These are phyloP conservation scores for Globisporangium nagaii DNA, from an alignment of 352 stramenopile species.

Conservation along the genomic window DNA sequence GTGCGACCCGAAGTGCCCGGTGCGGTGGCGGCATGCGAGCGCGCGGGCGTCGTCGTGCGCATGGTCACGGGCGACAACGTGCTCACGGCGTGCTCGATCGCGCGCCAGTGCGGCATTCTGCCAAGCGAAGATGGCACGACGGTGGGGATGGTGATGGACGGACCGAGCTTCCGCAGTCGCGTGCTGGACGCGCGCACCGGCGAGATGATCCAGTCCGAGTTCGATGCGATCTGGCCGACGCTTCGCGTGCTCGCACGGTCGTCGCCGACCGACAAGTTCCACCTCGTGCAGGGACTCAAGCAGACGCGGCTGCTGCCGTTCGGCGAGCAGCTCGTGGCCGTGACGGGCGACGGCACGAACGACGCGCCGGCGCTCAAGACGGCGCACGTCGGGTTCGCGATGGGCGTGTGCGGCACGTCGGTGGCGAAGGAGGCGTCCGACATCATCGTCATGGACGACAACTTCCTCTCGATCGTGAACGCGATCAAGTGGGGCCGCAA, in stretches of 20 bases:
- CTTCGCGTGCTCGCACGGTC: constrained; percentile 90
- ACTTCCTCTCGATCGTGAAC: constrained; percentile 90
- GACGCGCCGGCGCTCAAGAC: constrained; percentile 89
- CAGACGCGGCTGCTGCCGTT: constrained; percentile 17
- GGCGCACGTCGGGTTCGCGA: constrained; percentile 88
- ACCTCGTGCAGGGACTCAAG: constrained; percentile 87
- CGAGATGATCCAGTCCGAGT: constrained; percentile 49
- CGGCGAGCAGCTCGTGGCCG: constrained; percentile 70
- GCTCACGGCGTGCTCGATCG: constrained; percentile 88
- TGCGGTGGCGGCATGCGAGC: constrained; percentile 88
- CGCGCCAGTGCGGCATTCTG: constrained; percentile 85
- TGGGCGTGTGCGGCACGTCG: constrained; percentile 79
- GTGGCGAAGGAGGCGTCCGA: constrained; percentile 90
- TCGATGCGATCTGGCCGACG: constrained; percentile 78
- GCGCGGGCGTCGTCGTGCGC: constrained; percentile 87
- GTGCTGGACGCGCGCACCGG: constrained; percentile 45
- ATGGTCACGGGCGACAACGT: constrained; percentile 93
- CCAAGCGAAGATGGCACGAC: constrained; percentile 15
- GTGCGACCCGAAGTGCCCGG: constrained; percentile 86
- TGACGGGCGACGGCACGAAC: constrained; percentile 93
- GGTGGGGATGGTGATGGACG: constrained; percentile 30
- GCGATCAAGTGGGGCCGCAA: constrained; percentile 90
- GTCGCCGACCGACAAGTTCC: constrained; percentile 88
- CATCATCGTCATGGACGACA: constrained; percentile 91
- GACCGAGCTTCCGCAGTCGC: constrained; percentile 39